Percentiles rank a stretch among this genome's conserved stretches.
Evolutionary conservation across 306 rosid species (phyloP).

Genomic region (Quillaja saponaria): DNA sequence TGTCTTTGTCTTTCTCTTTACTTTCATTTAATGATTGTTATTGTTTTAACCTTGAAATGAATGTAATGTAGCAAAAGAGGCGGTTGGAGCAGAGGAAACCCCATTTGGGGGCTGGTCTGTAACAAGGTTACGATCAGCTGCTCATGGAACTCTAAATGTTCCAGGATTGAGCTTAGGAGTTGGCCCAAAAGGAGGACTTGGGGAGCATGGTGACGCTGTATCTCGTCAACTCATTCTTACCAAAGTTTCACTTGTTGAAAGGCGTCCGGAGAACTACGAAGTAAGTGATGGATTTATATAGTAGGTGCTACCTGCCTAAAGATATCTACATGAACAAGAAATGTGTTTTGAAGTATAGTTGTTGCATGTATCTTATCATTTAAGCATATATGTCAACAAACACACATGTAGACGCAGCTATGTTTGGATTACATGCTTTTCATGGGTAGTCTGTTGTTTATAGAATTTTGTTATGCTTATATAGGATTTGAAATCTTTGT

Average conservation of each 20-base stretch:
- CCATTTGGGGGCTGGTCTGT: constrained; percentile 97
- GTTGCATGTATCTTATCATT: background rate
- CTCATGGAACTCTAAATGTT: constrained; percentile 89
- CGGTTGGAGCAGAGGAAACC: constrained; percentile 97
- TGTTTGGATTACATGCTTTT: constrained; percentile 9
- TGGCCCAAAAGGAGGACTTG: constrained; percentile 98
- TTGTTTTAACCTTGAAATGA: constrained; percentile 24
- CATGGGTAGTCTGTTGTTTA: background rate
- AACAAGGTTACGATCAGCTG: constrained; percentile 94
- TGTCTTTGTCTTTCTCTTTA: background rate
- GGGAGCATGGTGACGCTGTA: constrained; percentile 96
- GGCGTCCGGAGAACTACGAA: constrained; percentile 99
- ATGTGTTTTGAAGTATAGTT: constrained; percentile 10
- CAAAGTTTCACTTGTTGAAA: constrained; percentile 89
- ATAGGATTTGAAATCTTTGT: constrained; percentile 14
- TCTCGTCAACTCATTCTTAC: constrained; percentile 97
- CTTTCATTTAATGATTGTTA: constrained; percentile 14
- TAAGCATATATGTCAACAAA: background rate
- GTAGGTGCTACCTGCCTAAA: background rate
- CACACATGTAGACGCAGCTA: background rate
- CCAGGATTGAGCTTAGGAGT: constrained; percentile 90
- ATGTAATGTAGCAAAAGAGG: constrained; percentile 78
- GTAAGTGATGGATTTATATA: constrained; percentile 65
- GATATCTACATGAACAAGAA: background rate
- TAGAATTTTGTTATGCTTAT: background rate